Conservation (phyloP, 2,329 filamentous ascomycete species). For the Myriosclerotinia curreyana region DNA sequence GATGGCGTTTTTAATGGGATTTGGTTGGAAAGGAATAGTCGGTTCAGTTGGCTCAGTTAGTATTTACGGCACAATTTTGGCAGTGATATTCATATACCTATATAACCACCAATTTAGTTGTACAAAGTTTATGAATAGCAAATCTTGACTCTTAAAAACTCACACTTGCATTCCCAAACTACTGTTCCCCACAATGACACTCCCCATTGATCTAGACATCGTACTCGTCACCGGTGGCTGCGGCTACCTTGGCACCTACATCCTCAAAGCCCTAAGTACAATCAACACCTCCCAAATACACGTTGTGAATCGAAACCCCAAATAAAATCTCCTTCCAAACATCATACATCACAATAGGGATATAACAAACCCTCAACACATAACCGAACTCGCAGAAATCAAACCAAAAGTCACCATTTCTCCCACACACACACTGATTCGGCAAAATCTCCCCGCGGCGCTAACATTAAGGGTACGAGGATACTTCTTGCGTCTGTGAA, state of each 20-base stretch:
- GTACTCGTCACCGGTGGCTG: not conserved
- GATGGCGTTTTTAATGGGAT: too few relatives aligned
- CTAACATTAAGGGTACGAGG: constrained; percentile 40
- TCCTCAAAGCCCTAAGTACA: not conserved
- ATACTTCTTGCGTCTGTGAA: constrained; percentile 33
- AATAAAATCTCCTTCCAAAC: not conserved
- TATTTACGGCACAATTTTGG: too few relatives aligned
- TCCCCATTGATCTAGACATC: not conserved
- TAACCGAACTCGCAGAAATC: not conserved
- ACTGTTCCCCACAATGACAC: not conserved
- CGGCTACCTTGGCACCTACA: not conserved
- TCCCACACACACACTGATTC: constrained; percentile 31
- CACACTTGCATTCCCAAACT: not conserved
- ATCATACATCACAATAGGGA: not conserved
- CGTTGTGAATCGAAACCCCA: not conserved
- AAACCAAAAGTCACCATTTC: constrained; percentile 31
- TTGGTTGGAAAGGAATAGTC: too few relatives aligned
- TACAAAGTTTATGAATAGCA: not conserved
- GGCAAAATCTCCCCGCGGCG: constrained; percentile 30
- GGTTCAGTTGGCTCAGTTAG: too few relatives aligned
- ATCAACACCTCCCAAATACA: not conserved
- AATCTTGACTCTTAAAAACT: not conserved
- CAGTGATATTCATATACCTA: too few relatives aligned
- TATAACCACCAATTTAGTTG: too few relatives aligned
- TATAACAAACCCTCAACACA: not conserved